A percentile compares a stretch with the other conserved stretches of the same genome.
These are phyloP conservation scores for Euphorbia tirucalli DNA, from an alignment of 345 rosid genomes.

Conservation along the genomic window DNA sequence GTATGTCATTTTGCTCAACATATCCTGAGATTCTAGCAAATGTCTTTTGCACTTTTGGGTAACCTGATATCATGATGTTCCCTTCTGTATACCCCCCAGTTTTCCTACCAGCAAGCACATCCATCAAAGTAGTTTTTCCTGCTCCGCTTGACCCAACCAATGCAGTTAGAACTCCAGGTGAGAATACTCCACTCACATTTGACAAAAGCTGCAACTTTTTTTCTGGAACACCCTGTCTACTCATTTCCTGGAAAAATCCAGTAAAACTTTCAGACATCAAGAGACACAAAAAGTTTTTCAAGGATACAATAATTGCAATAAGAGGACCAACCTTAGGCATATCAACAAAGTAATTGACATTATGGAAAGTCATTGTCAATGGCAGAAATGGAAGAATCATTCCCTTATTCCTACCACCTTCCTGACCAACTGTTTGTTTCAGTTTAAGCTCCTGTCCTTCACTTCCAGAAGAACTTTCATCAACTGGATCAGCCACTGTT, in stretches of 20 bases:
- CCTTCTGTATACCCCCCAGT: conserved; percentile 94
- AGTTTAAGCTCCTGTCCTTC: conserved; percentile 15
- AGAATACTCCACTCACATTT: conserved; percentile 85
- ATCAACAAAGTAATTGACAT: conserved; percentile 89
- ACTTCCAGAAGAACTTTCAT: conserved; percentile 25
- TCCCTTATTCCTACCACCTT: conserved; percentile 54
- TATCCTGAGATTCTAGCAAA: conserved; percentile 93
- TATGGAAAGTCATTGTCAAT: conserved; percentile 81
- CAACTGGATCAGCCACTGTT: conserved; percentile 35
- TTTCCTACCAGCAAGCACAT: conserved; percentile 93
- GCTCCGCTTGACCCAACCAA: conserved; percentile 97
- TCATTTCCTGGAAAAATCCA: conserved; percentile 61
- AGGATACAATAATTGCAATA: neutral
- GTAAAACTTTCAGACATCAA: neutral
- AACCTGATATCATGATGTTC: conserved; percentile 74
- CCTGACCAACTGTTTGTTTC: conserved; percentile 23
- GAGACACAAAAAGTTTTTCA: neutral
- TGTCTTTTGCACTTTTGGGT: conserved; percentile 70
- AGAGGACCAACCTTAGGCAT: conserved; percentile 73
- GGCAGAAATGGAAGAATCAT: conserved; percentile 96
- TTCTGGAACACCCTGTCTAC: conserved; percentile 64
- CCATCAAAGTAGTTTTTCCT: conserved; percentile 95
- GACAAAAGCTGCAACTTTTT: conserved; percentile 66
- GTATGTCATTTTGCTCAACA: conserved; percentile 95
- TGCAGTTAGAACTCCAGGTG: conserved; percentile 92